A percentile compares a stretch with the other conserved stretches of the same genome.
phyloP scores from a whole-genome alignment of 306 rosid genomes.

The Dryas drummondii region DNA sequence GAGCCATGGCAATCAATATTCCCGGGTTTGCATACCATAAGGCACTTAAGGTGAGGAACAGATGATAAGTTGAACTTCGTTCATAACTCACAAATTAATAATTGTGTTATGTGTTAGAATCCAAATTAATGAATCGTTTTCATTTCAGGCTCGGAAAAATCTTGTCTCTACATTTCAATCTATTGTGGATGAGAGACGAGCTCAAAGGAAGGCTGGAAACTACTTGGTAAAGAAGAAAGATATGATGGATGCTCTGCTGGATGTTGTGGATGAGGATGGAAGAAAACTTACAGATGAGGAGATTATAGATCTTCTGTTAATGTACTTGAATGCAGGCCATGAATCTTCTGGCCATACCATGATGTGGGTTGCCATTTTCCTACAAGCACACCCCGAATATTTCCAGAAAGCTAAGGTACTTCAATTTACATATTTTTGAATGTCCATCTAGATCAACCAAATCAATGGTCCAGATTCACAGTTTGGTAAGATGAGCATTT shows the following conservation, averaged over 20 bases:
- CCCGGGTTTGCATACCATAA: constrained; percentile 89
- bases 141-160: constrained; percentile 66
- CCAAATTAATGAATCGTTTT: not conserved
- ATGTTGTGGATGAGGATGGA: constrained; percentile 75
- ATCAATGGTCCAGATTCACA: no score
- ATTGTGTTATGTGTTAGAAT: not conserved
- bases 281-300: constrained; percentile 59
- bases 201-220: constrained; percentile 23
- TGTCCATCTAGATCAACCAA: not conserved
- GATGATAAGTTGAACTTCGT: not conserved
- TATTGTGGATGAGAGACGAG: constrained; percentile 56
- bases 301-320: constrained; percentile 70
- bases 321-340: constrained; percentile 96
- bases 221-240: constrained; percentile 38
- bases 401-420: constrained; percentile 71
- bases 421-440: not conserved
- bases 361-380: constrained; percentile 72
- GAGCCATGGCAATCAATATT: constrained; percentile 81
- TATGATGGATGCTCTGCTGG: constrained; percentile 87
- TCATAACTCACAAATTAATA: not conserved
- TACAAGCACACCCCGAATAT: constrained; percentile 59
- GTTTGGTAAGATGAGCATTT: no score
- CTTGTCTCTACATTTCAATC: constrained; percentile 66
- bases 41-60: constrained; percentile 60
- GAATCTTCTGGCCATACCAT: constrained; percentile 91